Conservation (phyloP, 176 grass and related monocot genomes). For the Aegilops umbellulata region DNA sequence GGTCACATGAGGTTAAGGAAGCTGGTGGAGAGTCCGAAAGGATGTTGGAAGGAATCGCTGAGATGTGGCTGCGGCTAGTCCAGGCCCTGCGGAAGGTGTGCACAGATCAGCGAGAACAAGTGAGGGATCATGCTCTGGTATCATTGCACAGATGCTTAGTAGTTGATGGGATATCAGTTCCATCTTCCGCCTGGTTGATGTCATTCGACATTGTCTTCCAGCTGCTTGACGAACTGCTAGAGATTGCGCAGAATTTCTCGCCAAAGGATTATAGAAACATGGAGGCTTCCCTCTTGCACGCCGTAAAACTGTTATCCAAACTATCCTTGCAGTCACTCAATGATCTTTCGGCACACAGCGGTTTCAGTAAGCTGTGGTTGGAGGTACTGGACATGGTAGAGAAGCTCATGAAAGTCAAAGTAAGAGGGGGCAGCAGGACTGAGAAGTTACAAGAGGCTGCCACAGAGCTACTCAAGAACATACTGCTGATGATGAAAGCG, state of each 20-base stretch:
- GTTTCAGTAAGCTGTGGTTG: slow-evolving; percentile 76
- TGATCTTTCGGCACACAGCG: neutral
- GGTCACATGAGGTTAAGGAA: neutral
- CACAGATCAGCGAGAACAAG: neutral
- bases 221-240: neutral
- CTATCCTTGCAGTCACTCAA: neutral
- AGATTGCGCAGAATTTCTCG: neutral
- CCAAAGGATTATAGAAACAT: neutral
- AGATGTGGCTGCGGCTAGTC: slow-evolving; percentile 2
- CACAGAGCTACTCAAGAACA: slow-evolving; percentile 87
- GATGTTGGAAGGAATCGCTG: neutral
- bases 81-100: neutral
- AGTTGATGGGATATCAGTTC: neutral
- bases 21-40: neutral
- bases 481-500: slow-evolving; percentile 82
- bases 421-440: slow-evolving; percentile 70
- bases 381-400: slow-evolving; percentile 76
- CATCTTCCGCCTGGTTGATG: neutral
- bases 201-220: slow-evolving; percentile 1
- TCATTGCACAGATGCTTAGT: neutral
- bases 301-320: neutral
- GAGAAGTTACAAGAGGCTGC: slow-evolving; percentile 81
- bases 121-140: neutral
- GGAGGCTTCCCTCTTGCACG: neutral
- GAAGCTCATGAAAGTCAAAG: slow-evolving; percentile 73